Percentiles rank a stretch among this genome's conserved stretches.
Conservation (phyloP, 2,329 filamentous ascomycete species). For the Falciphora oryzae region DNA sequence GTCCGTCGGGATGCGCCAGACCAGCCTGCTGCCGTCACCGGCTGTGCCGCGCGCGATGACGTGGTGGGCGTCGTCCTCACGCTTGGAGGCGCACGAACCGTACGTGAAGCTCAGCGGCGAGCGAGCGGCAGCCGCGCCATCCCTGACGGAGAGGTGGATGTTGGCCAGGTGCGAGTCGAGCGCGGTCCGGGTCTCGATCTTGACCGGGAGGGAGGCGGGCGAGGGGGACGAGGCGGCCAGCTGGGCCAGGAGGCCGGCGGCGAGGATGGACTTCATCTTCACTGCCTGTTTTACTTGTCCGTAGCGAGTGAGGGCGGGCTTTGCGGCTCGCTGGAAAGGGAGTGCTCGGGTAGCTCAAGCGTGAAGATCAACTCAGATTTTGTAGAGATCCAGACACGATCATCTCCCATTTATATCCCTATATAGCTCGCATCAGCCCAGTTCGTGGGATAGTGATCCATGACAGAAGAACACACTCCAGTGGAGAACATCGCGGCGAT, state of each 20-base stretch:
- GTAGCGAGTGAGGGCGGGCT: neutral
- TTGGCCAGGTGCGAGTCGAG: constrained; percentile 15
- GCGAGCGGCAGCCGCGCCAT: neutral
- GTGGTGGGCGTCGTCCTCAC: constrained; percentile 11
- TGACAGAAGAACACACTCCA: neutral
- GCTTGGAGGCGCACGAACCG: constrained; percentile 10
- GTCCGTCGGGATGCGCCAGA: constrained; percentile 15
- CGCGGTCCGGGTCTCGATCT: constrained; percentile 12
- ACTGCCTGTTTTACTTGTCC: neutral
- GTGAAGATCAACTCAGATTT: neutral
- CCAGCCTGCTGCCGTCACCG: constrained; percentile 13
- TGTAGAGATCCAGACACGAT: neutral
- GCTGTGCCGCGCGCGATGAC: constrained; percentile 9
- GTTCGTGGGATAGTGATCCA: neutral
- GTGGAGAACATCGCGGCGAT: neutral
- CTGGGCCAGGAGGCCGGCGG: constrained; percentile 4
- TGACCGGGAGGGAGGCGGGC: constrained; percentile 9
- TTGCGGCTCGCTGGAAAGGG: neutral
- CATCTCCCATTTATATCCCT: neutral
- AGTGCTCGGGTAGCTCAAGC: neutral
- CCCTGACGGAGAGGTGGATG: constrained; percentile 14
- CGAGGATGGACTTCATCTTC: constrained; percentile 2
- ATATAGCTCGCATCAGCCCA: too few species aligned
- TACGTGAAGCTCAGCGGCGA: constrained; percentile 12
- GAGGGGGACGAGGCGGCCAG: constrained; percentile 7